Conservation (phyloP, 2,329 filamentous ascomycete genomes). For the Xylaria sp. region DNA sequence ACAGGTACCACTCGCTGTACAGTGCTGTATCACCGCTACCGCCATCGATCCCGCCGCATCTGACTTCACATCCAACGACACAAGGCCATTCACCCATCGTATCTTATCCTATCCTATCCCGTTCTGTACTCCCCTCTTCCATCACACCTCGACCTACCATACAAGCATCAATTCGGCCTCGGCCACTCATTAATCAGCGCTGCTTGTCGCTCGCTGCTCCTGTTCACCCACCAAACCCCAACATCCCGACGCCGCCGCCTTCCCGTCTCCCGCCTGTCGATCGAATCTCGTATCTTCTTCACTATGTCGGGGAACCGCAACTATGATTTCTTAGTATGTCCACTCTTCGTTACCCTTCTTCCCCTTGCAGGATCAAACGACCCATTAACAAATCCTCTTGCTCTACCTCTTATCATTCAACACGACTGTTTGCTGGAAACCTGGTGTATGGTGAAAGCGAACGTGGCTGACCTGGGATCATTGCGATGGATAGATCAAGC, state of each 20-base stretch:
- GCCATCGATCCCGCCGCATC: slow-evolving; percentile 42
- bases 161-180: slow-evolving; percentile 16
- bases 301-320: slow-evolving; percentile 97
- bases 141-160: neutral
- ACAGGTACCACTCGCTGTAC: slow-evolving; percentile 10
- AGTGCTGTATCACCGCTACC: slow-evolving; percentile 18
- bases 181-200: slow-evolving; percentile 24
- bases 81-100: slow-evolving; percentile 19
- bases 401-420: neutral
- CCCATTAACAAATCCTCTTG: slow-evolving; percentile 1
- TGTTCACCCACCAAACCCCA: slow-evolving; percentile 13
- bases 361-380: slow-evolving; percentile 17
- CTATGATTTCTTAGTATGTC: slow-evolving; percentile 95
- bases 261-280: slow-evolving; percentile 16
- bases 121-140: slow-evolving; percentile 9
- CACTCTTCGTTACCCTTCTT: slow-evolving; percentile 2
- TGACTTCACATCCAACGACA: slow-evolving; percentile 42
- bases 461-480: slow-evolving; percentile 35
- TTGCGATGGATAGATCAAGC: slow-evolving; percentile 78
- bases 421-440: neutral
- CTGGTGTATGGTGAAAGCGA: neutral
- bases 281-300: slow-evolving; percentile 40
- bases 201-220: slow-evolving; percentile 27
- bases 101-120: slow-evolving; percentile 21
- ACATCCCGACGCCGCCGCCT: slow-evolving; percentile 18